A percentile compares a stretch with the other conserved stretches of the same genome.
Conservation (phyloP, 768 basidiomycete genomes). For the Mycena polygramma region DNA sequence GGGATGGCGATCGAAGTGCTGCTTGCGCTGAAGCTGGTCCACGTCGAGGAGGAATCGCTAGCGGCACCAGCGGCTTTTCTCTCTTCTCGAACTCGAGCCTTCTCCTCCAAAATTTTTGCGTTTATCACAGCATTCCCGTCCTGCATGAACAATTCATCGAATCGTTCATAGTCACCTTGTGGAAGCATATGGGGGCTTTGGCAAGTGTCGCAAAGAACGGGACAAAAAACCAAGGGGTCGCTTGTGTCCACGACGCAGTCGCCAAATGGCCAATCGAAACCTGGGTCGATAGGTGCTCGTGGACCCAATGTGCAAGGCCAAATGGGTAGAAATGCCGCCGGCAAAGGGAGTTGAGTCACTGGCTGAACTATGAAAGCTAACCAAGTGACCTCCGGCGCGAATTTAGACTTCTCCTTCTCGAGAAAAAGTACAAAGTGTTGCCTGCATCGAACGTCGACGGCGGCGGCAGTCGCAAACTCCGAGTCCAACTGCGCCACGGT, state of each 20-base stretch:
- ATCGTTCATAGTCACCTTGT: background rate
- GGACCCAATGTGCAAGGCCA: background rate
- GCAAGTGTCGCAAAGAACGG: no score
- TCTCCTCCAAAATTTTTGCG: background rate
- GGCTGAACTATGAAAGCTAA: no score
- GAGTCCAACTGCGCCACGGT: no score
- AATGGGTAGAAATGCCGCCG: conserved; percentile 1
- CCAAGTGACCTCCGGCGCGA: no score
- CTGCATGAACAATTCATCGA: background rate
- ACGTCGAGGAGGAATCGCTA: background rate
- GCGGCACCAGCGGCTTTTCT: background rate
- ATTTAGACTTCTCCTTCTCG: no score
- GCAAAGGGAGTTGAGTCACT: background rate
- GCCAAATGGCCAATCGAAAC: conserved; percentile 16
- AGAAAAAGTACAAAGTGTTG: no score
- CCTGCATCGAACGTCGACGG: no score
- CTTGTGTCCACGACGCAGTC: conserved; percentile 7
- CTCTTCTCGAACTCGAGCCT: background rate
- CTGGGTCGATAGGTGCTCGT: background rate
- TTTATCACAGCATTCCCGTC: background rate
- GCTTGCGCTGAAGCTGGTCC: background rate
- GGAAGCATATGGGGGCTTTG: background rate
- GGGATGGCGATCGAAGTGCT: background rate
- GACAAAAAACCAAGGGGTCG: background rate
- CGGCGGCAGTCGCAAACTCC: no score